These are phyloP conservation scores for Gossypium rotundifolium DNA, from an alignment of 345 rosid species.

Conservation along the genomic window DNA sequence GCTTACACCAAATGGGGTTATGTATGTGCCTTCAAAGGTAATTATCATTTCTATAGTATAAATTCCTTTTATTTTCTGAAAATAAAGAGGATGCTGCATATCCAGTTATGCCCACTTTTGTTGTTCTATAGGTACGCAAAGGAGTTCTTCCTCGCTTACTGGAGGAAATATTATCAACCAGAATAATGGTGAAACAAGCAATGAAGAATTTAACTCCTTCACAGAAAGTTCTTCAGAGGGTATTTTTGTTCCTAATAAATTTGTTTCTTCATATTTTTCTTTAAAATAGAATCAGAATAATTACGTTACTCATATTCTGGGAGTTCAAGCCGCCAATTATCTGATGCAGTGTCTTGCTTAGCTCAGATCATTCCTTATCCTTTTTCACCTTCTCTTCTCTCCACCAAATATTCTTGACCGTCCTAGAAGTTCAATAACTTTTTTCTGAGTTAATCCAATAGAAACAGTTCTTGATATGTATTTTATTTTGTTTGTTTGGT, in stretches of 20 bases:
- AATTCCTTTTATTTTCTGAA: not conserved
- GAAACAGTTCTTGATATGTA: not conserved
- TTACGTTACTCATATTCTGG: not conserved
- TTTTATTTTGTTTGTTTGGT: not conserved
- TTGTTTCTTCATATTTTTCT: not conserved
- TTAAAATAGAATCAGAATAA: not conserved
- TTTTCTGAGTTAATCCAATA: not conserved
- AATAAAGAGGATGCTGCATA: not conserved
- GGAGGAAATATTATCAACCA: slow-evolving; percentile 90
- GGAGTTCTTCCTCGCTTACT: slow-evolving; percentile 82
- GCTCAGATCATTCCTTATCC: not conserved
- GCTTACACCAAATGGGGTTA: slow-evolving; percentile 72
- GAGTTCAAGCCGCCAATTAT: not conserved
- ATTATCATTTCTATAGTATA: slow-evolving; percentile 8
- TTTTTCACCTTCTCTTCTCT: not conserved
- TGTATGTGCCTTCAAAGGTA: slow-evolving; percentile 84
- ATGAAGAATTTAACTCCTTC: slow-evolving; percentile 83
- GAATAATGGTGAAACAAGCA: slow-evolving; percentile 90
- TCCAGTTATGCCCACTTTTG: not conserved
- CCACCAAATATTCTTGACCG: not conserved
- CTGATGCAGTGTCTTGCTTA: slow-evolving; percentile 2
- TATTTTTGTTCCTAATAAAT: slow-evolving; percentile 25
- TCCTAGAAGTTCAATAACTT: not conserved
- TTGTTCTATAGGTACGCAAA: slow-evolving; percentile 47
- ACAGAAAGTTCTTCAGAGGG: slow-evolving; percentile 78